These are phyloP conservation scores for Phytophthora kernoviae DNA, from an alignment of 352 stramenopile species.

Conservation along the genomic window DNA sequence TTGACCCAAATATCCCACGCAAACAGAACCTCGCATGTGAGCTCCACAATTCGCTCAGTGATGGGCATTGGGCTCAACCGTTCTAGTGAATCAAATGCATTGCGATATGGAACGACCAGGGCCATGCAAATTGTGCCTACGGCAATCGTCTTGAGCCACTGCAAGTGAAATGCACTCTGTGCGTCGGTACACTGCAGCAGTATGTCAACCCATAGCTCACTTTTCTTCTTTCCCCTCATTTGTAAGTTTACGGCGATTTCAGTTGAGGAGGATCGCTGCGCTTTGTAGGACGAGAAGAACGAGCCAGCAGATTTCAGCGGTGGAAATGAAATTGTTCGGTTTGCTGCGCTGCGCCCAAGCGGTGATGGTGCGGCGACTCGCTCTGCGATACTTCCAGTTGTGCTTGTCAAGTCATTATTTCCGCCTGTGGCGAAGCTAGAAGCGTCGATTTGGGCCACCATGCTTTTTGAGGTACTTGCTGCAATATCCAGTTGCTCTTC, in stretches of 20 bases:
- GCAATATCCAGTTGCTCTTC: constrained; percentile 60
- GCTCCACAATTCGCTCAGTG: constrained; percentile 35
- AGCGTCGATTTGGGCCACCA: constrained; percentile 22
- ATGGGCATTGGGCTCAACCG: constrained; percentile 23
- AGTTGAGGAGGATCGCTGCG: constrained; percentile 18
- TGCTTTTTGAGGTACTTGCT: constrained; percentile 8
- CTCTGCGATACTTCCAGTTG: constrained; percentile 12
- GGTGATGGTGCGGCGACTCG: background rate
- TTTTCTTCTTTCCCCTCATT: constrained; percentile 10
- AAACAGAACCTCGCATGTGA: constrained; percentile 51
- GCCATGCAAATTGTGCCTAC: constrained; percentile 50
- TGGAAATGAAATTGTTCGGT: constrained; percentile 6
- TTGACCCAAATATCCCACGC: constrained; percentile 66
- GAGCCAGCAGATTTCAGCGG: constrained; percentile 7
- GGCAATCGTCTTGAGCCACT: constrained; percentile 40
- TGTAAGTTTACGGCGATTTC: constrained; percentile 9
- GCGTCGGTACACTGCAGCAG: constrained; percentile 49
- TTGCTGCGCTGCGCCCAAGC: background rate
- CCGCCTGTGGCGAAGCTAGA: constrained; percentile 1
- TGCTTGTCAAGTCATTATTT: background rate
- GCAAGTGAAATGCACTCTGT: constrained; percentile 45
- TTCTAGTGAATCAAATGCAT: constrained; percentile 45
- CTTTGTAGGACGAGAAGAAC: constrained; percentile 38
- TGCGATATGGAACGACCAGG: constrained; percentile 42
- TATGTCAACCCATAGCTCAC: constrained; percentile 53